phyloP scores from a whole-genome alignment of 2,329 filamentous ascomycete species.

The Colletotrichum graminicola region DNA sequence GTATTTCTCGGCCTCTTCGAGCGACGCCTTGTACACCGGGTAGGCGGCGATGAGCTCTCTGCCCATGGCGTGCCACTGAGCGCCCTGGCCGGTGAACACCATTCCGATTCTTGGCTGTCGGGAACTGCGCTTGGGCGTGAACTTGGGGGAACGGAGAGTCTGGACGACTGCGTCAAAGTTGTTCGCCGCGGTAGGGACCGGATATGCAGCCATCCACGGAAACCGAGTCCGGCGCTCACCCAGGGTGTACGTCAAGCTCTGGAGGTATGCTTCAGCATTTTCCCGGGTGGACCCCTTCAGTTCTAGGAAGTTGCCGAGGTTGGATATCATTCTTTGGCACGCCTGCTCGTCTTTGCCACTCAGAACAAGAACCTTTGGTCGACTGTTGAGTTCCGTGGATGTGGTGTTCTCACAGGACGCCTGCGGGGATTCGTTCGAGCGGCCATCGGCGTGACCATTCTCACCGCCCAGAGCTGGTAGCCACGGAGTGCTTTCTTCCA shows the following conservation, averaged over 20 bases:
- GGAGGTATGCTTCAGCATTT: too few relatives aligned
- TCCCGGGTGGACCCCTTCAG: too few relatives aligned
- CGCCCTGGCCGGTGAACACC: constrained; percentile 47
- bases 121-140: background rate
- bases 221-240: constrained; percentile 3
- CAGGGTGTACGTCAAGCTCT: constrained; percentile 26
- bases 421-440: too few relatives aligned
- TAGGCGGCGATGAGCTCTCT: constrained; percentile 32
- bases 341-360: background rate
- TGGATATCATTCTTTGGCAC: background rate
- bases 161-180: too few relatives aligned
- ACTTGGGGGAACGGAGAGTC: too few relatives aligned
- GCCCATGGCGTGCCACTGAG: constrained; percentile 41
- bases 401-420: too few relatives aligned
- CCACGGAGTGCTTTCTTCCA: too few relatives aligned
- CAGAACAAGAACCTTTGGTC: too few relatives aligned
- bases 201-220: background rate
- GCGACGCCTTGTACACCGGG: constrained; percentile 1
- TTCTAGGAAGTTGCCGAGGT: background rate
- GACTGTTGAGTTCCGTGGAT: too few relatives aligned
- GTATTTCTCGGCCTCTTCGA: constrained; percentile 27
- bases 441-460: too few relatives aligned
- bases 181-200: too few relatives aligned
- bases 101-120: constrained; percentile 11
- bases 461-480: too few relatives aligned